Evolutionary conservation across 257 asterid species (phyloP).

Genomic region (Fraxinus anomala): DNA sequence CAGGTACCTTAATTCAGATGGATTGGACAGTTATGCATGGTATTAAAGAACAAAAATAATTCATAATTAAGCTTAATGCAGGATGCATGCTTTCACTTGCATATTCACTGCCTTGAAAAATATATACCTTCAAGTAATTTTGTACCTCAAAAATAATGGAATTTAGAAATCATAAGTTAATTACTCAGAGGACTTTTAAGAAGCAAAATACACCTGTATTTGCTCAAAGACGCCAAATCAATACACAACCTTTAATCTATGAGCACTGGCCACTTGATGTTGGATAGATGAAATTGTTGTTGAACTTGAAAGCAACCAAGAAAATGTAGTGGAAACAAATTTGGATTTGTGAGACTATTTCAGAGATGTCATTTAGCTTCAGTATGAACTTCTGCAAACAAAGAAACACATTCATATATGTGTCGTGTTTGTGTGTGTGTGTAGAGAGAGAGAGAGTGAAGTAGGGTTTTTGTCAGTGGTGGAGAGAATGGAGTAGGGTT

Average conservation of each 20-base stretch:
- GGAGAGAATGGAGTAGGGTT: background rate
- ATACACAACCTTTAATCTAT: background rate
- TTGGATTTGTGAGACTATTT: background rate
- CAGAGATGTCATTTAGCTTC: background rate
- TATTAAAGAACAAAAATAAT: background rate
- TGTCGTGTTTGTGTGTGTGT: background rate
- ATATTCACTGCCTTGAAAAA: background rate
- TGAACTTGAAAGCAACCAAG: background rate
- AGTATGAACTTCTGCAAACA: background rate
- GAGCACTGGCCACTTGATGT: background rate
- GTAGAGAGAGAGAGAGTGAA: background rate
- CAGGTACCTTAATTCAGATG: background rate
- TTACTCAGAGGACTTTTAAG: background rate
- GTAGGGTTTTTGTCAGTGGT: background rate
- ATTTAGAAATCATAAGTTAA: background rate
- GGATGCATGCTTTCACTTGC: background rate
- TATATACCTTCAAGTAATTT: background rate
- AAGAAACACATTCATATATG: background rate
- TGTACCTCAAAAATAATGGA: background rate
- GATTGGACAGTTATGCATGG: background rate
- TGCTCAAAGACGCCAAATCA: background rate
- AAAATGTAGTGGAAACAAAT: background rate
- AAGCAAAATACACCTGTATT: conserved; percentile 1
- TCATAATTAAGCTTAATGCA: background rate
- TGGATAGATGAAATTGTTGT: background rate